Base-by-base conservation (phyloP, 2,329 filamentous ascomycete genomes). In the Dactylellina drechsleri region DNA sequence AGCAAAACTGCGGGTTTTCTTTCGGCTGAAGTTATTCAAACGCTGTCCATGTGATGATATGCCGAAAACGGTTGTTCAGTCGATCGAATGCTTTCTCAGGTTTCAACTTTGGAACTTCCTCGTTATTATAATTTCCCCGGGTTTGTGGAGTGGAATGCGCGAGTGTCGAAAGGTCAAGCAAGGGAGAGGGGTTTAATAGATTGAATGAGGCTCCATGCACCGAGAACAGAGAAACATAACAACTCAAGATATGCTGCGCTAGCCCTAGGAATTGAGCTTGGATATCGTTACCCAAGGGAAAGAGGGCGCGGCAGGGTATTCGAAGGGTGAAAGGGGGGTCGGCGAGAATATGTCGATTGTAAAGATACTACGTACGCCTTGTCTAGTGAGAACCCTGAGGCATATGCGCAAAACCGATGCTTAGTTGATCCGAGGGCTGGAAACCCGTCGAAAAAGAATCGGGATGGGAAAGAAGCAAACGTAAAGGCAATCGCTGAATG, bases 1-100 rank as follows among this genome's bases (percentile, higher is more conserved):
- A 36, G 62, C 59, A 52, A 43, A 52, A 43, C 43, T 68, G 71
- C 71, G 64, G 62, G 62, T 75, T 68, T 75, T 68, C 58, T 75
- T 74, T 65, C 71, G 71, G 64, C 59, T 65, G 58, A 53, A 53
- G 53, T 52, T 61, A 49, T 54, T 66, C 56, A 67, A 41, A 58
- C 10, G 23, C 43, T n/a, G 45, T 18, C 64, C 71, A 75, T 75
- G 64, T 75, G 71, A 75, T 56, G 28, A 47, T 62, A 67, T 74
- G 31, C 70, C 62, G 43, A 40, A 54, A 67, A 62, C 13, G 43
- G 57, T 50, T 54, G 62, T 49, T 36, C 6, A 36, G 31, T 36
- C 56, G 50, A 64, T 67, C 70, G 62, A 67, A 64, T 58, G 45
- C 43, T 7, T 49, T 73, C 50, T n/a, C 58, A 31, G 26, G 64